Evolutionary conservation across 306 rosid species (phyloP).

Genomic region (Trichosanthes truncata): DNA sequence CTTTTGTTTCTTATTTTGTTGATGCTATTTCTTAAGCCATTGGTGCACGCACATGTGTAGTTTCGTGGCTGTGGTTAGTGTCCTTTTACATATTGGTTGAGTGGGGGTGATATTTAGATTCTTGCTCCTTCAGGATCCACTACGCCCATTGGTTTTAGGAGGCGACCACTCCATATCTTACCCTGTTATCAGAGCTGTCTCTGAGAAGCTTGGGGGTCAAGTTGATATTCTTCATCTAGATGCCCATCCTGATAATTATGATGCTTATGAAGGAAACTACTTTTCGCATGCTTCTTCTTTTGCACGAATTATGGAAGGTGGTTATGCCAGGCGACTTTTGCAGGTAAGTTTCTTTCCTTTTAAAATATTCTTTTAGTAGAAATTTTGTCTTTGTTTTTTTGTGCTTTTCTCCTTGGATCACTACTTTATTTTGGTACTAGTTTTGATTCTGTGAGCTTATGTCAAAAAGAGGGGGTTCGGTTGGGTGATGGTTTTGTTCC

Average conservation of each 20-base stretch:
- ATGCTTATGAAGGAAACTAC: constrained; percentile 71
- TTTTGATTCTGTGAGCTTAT: neutral
- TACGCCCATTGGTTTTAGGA: constrained; percentile 85
- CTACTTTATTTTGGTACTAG: neutral
- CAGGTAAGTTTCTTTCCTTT: constrained; percentile 47
- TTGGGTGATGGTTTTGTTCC: neutral
- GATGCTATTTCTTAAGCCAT: neutral
- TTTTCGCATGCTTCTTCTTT: constrained; percentile 94
- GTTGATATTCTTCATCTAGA: constrained; percentile 91
- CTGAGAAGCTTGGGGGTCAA: constrained; percentile 92
- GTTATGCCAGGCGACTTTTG: constrained; percentile 82
- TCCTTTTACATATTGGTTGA: neutral
- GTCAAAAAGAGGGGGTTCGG: neutral
- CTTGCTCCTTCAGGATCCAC: constrained; percentile 48
- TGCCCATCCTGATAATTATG: constrained; percentile 91
- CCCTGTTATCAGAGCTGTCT: constrained; percentile 83
- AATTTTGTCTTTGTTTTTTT: neutral
- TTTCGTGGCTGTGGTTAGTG: neutral
- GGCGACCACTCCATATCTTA: constrained; percentile 95
- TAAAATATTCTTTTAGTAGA: neutral
- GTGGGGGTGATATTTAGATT: neutral
- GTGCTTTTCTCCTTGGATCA: neutral
- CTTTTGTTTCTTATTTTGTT: neutral
- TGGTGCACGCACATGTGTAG: neutral
- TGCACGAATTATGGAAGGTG: constrained; percentile 97